phyloP scores from a whole-genome alignment of 768 basidiomycete species.

The Boletales sp. region DNA sequence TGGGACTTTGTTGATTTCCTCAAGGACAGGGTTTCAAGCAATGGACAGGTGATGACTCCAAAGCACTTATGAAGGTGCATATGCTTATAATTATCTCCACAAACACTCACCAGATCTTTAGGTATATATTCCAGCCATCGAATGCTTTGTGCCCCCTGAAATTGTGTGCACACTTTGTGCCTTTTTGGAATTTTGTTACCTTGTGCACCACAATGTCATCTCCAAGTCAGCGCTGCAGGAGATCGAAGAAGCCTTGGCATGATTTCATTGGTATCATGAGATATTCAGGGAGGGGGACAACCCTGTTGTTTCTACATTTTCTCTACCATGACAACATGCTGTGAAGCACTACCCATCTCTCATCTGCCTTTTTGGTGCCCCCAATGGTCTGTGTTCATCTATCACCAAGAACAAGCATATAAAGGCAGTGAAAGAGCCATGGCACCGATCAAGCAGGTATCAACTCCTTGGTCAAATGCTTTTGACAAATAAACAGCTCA shows the following conservation, averaged over 20 bases:
- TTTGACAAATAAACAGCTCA: neutral
- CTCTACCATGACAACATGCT: too few relatives aligned
- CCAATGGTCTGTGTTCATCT: neutral
- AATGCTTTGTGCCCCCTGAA: conserved; percentile 15
- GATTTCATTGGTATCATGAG: too few relatives aligned
- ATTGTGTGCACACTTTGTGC: conserved; percentile 16
- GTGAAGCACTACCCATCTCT: conserved; percentile 23
- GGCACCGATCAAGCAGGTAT: neutral
- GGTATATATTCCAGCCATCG: conserved; percentile 27
- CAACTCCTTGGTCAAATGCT: neutral
- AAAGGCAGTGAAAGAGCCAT: neutral
- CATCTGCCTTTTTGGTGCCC: neutral
- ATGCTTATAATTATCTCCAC: too few relatives aligned
- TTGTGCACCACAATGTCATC: too few relatives aligned
- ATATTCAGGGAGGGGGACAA: too few relatives aligned
- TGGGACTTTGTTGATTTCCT: conserved; percentile 28
- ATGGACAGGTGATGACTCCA: too few relatives aligned
- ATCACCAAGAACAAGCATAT: neutral
- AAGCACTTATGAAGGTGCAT: too few relatives aligned
- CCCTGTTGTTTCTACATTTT: too few relatives aligned
- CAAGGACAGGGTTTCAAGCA: conserved; percentile 32
- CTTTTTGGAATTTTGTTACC: conserved; percentile 36
- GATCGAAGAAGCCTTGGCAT: too few relatives aligned
- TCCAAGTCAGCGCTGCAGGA: too few relatives aligned
- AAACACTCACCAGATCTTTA: too few relatives aligned